Evolutionary conservation across 192 early-diverging fungal species (phyloP).

Genomic region (Dispira simplex): DNA sequence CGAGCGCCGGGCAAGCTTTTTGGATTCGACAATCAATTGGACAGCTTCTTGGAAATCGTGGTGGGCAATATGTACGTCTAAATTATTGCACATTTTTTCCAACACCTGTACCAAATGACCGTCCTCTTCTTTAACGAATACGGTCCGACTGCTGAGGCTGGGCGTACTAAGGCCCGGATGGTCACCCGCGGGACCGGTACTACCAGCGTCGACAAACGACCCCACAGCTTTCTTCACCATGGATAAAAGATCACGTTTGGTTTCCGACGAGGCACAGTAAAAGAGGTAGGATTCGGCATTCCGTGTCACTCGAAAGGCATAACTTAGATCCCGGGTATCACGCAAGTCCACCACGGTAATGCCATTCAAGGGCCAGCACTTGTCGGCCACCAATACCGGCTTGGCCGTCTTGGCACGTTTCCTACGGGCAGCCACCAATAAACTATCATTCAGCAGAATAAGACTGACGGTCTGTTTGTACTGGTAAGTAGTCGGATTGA

Average conservation of each 20-base stretch:
- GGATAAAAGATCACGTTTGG: conserved; percentile 26
- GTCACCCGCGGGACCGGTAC: neutral
- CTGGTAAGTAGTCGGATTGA: conserved; percentile 61
- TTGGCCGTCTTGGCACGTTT: conserved; percentile 53
- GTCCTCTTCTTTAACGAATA: conserved; percentile 9
- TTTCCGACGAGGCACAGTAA: conserved; percentile 20
- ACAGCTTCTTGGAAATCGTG: conserved; percentile 82
- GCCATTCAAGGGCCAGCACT: conserved; percentile 60
- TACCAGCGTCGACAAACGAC: conserved; percentile 18
- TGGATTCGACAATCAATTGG: conserved; percentile 19
- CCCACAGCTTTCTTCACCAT: conserved; percentile 26
- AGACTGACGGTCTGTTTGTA: conserved; percentile 62
- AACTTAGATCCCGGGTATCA: conserved; percentile 56
- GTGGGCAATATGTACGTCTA: conserved; percentile 88
- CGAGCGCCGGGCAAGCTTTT: conserved; percentile 13
- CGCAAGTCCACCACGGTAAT: conserved; percentile 73
- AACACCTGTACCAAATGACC: conserved; percentile 25
- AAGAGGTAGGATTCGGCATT: conserved; percentile 69
- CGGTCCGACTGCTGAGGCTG: neutral
- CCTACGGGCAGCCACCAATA: conserved; percentile 66
- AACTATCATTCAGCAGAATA: conserved; percentile 68
- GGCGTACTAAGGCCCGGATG: neutral
- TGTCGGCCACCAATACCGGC: conserved; percentile 61
- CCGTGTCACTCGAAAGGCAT: conserved; percentile 73
- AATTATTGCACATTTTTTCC: conserved; percentile 63